Conservation (phyloP, 805 yeast species). For the Wickerhamiella musiphila region DNA sequence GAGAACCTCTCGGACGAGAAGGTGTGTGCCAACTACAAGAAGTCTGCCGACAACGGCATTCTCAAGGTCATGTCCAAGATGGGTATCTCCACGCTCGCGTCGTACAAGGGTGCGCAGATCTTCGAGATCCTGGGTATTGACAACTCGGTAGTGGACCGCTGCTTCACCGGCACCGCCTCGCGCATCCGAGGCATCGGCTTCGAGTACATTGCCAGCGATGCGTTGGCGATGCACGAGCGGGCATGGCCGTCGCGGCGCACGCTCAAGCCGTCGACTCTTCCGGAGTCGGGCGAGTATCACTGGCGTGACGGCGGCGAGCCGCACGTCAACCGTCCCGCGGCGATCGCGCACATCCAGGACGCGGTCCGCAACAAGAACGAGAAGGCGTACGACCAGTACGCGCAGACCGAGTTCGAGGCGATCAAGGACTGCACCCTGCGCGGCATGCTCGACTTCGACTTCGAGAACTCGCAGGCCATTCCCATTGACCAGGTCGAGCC, state of each 20-base stretch:
- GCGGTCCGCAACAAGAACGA: conserved; percentile 97
- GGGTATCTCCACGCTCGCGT: conserved; percentile 97
- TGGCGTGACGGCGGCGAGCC: conserved; percentile 98
- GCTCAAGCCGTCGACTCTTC: conserved; percentile 53
- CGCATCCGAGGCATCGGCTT: conserved; percentile 91
- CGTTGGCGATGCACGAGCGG: conserved; percentile 79
- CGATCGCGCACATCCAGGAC: conserved; percentile 89
- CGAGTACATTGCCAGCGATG: conserved; percentile 92
- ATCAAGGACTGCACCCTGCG: conserved; percentile 84
- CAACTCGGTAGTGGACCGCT: conserved; percentile 83
- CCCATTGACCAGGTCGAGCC: conserved; percentile 98
- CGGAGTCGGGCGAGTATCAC: conserved; percentile 94
- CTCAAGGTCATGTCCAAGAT: conserved; percentile 96
- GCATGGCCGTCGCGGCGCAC: conserved; percentile 73
- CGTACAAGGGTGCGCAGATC: conserved; percentile 98
- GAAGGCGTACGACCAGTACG: conserved; percentile 76
- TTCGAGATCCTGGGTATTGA: conserved; percentile 95
- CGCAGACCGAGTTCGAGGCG: conserved; percentile 81
- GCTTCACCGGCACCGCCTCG: conserved; percentile 95
- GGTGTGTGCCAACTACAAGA: conserved; percentile 61
- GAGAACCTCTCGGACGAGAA: conserved; percentile 36
- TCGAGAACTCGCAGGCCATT: conserved; percentile 47
- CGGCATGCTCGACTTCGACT: conserved; percentile 86
- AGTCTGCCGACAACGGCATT: conserved; percentile 78
- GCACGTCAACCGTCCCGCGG: conserved; percentile 86